phyloP scores from a whole-genome alignment of 106 monocot species.

The Phalaenopsis equestris region DNA sequence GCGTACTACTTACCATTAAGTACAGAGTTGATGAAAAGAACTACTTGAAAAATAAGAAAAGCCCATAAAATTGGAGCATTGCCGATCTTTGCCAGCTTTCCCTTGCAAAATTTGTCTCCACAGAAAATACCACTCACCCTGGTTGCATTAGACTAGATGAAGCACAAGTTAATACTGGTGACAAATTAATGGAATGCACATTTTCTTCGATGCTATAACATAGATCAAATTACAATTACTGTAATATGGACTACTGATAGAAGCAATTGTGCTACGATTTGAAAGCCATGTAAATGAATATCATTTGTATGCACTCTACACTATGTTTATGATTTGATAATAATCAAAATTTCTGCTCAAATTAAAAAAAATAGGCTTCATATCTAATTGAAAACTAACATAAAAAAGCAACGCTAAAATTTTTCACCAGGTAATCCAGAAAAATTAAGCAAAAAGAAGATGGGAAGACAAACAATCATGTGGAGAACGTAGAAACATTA shows the following conservation, averaged over 20 bases:
- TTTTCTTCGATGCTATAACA: not conserved
- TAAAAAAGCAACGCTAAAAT: not conserved
- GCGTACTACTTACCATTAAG: conserved; percentile 50
- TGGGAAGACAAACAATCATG: too few species aligned
- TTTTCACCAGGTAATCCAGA: not conserved
- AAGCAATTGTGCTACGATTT: not conserved
- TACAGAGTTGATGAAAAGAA: conserved; percentile 80
- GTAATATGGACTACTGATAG: not conserved
- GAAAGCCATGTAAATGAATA: not conserved
- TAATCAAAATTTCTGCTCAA: not conserved
- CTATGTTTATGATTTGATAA: not conserved
- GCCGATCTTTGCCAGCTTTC: conserved; percentile 44
- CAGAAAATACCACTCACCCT: conserved; percentile 33
- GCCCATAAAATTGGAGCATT: conserved; percentile 67
- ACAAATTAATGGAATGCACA: not conserved
- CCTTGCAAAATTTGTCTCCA: conserved; percentile 37
- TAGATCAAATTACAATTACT: not conserved
- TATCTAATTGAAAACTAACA: not conserved
- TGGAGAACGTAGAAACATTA: too few species aligned
- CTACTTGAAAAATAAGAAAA: conserved; percentile 33
- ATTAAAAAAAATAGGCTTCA: not conserved
- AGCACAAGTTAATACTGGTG: not conserved
- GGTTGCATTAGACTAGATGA: conserved; percentile 57
- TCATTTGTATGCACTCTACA: not conserved
- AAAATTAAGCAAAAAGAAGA: not conserved